Conservation (phyloP, 2,329 filamentous ascomycete genomes). For the Hymenotorrendiella dingleyae region DNA sequence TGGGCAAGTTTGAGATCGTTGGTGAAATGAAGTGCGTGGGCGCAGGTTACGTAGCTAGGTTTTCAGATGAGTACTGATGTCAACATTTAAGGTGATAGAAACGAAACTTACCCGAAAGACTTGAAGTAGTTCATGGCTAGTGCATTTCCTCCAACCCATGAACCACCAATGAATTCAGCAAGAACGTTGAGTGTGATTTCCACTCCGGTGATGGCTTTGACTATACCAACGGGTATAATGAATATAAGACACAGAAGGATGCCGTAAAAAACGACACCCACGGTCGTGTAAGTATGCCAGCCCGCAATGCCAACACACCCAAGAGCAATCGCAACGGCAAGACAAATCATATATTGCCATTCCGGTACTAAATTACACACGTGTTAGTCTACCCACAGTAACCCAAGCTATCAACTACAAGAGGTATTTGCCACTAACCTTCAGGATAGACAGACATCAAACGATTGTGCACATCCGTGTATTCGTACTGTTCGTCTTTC, state of each 20-base stretch:
- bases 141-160: conserved; percentile 59
- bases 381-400: too few species aligned
- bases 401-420: too few species aligned
- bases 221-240: conserved; percentile 32
- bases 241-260: conserved; percentile 29
- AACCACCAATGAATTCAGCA: conserved; percentile 66
- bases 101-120: conserved; percentile 63
- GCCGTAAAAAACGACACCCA: conserved; percentile 27
- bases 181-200: conserved; percentile 58
- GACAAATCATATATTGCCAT: too few species aligned
- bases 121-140: conserved; percentile 75
- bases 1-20: conserved; percentile 47
- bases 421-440: too few species aligned
- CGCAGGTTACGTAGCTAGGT: conserved; percentile 42
- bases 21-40: conserved; percentile 41
- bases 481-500: too few species aligned
- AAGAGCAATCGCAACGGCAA: too few species aligned
- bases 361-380: too few species aligned
- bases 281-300: conserved; percentile 41
- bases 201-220: conserved; percentile 41
- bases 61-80: conserved; percentile 34
- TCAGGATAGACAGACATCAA: too few species aligned
- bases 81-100: conserved; percentile 41
- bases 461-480: too few species aligned
- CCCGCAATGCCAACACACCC: not conserved